Conservation (phyloP, 441 rosid species). For the Populus hybrid region DNA sequence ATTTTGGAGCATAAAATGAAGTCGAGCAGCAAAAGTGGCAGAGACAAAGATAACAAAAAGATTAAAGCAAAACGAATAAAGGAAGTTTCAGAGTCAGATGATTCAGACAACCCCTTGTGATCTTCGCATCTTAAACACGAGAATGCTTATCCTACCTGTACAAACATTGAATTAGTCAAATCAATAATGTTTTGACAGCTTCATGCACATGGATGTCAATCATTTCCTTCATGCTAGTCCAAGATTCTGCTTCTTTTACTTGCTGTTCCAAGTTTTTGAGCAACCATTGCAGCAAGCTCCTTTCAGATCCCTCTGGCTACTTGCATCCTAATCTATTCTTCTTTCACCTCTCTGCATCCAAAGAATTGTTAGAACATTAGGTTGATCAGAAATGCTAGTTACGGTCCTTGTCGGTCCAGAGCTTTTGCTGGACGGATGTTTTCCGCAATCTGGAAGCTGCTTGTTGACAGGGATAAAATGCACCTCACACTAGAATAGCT, state of each 20-base stretch:
- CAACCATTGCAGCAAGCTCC: not conserved
- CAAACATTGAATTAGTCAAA: not conserved
- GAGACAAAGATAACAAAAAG: not conserved
- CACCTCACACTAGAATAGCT: conserved; percentile 54
- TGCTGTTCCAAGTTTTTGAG: not conserved
- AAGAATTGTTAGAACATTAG: not conserved
- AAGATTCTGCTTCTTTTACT: not conserved
- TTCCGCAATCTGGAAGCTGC: conserved; percentile 72
- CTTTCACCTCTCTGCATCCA: not conserved
- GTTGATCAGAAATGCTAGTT: conserved; percentile 21
- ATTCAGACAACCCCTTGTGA: not conserved
- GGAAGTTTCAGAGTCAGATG: not conserved
- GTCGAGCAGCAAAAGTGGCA: not conserved
- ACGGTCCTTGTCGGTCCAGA: conserved; percentile 86
- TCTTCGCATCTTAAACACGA: not conserved
- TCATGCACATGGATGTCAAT: not conserved
- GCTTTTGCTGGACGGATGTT: conserved; percentile 73
- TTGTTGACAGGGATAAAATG: conserved; percentile 79
- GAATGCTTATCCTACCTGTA: not conserved
- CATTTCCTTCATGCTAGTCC: not conserved
- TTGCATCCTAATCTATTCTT: not conserved
- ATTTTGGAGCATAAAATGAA: not conserved
- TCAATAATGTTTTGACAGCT: not conserved
- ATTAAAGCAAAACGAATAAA: not conserved
- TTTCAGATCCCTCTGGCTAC: not conserved